Conservation (phyloP, 1,139 yeast genomes). For the Sugiyamaella neomexicana region DNA sequence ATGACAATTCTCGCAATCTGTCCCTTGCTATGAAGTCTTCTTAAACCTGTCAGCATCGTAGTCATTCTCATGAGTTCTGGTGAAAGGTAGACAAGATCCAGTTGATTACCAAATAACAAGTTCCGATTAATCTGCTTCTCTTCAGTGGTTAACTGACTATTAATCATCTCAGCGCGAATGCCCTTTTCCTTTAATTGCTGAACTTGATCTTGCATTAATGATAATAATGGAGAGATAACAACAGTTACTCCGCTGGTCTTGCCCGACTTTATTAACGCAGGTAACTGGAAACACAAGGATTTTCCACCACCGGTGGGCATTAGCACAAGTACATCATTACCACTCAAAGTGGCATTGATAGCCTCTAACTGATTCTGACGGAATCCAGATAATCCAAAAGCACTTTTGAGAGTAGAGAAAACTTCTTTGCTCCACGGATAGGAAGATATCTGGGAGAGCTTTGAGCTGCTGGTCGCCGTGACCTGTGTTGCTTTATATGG, state of each 20-base stretch:
- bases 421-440: constrained; percentile 67
- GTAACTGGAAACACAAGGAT: constrained; percentile 91
- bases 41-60: constrained; percentile 71
- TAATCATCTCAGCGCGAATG: constrained; percentile 85
- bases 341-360: constrained; percentile 72
- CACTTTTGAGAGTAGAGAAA: constrained; percentile 52
- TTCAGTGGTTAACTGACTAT: constrained; percentile 59
- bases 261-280: constrained; percentile 80
- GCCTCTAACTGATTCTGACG: constrained; percentile 88
- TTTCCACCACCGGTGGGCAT: constrained; percentile 99
- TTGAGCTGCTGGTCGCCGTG: background rate
- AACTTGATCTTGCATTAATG: constrained; percentile 97
- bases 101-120: constrained; percentile 58
- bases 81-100: constrained; percentile 81
- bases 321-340: constrained; percentile 86
- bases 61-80: constrained; percentile 56
- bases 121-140: constrained; percentile 67
- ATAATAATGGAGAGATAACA: constrained; percentile 91
- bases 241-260: constrained; percentile 79
- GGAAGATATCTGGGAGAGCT: background rate
- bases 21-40: constrained; percentile 53
- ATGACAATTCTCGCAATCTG: constrained; percentile 83
- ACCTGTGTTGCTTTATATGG: constrained; percentile 1
- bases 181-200: constrained; percentile 66
- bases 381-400: constrained; percentile 66